phyloP scores from a whole-genome alignment of 257 asterid genomes.

The Prunella vulgaris region DNA sequence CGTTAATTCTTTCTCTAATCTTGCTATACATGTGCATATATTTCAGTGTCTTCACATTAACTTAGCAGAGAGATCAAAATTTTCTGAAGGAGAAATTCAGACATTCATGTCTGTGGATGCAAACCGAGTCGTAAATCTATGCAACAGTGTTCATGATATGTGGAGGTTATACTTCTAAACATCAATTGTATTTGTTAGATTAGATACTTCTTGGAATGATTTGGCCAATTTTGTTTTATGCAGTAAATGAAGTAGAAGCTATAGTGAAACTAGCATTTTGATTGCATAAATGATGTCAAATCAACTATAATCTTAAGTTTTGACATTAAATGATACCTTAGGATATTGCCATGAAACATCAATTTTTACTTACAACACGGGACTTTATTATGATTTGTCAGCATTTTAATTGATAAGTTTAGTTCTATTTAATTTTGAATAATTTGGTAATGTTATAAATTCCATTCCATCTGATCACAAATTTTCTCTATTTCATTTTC shows the following conservation, averaged over 20 bases:
- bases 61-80: constrained; percentile 87
- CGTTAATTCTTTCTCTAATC: neutral
- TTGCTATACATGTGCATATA: constrained; percentile 1
- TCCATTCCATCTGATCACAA: neutral
- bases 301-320: too few relatives aligned
- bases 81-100: constrained; percentile 97
- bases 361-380: too few relatives aligned
- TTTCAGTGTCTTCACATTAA: constrained; percentile 71
- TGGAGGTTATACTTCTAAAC: constrained; percentile 65
- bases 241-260: too few relatives aligned
- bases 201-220: too few relatives aligned
- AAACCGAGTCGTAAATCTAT: constrained; percentile 75
- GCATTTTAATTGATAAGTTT: neutral
- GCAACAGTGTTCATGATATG: constrained; percentile 92
- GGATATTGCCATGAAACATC: too few relatives aligned
- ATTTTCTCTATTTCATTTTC: neutral
- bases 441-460: neutral
- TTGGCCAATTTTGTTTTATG: too few relatives aligned
- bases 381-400: too few relatives aligned
- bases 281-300: too few relatives aligned
- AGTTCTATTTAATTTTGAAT: neutral
- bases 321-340: too few relatives aligned
- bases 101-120: constrained; percentile 99
- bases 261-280: too few relatives aligned
- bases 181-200: neutral